Percentiles rank a stretch among this genome's conserved stretches.
Conservation (phyloP, 1,284 basidiomycete genomes). For the Ganoderma boninense region DNA sequence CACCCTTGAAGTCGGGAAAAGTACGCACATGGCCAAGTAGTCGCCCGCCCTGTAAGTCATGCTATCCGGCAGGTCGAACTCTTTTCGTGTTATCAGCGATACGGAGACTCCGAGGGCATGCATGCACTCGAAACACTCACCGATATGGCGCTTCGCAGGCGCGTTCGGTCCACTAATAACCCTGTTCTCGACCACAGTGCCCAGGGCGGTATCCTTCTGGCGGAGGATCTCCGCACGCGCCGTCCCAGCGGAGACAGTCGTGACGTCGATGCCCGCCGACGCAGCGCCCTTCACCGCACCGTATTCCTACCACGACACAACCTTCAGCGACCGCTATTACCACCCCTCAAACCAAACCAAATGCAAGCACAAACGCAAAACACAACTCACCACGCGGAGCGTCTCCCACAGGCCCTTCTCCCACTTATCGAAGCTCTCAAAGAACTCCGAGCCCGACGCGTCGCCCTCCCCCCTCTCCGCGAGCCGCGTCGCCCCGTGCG, state of each 20-base stretch:
- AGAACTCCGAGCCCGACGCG: conserved; percentile 53
- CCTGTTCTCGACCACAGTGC: conserved; percentile 51
- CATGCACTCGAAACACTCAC: neutral
- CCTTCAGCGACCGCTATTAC: no score
- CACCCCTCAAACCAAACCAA: no score
- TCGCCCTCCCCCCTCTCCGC: conserved; percentile 53
- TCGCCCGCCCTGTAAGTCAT: conserved; percentile 51
- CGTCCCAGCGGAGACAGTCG: conserved; percentile 45
- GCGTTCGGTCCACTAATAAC: conserved; percentile 49
- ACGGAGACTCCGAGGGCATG: no score
- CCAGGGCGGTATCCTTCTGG: conserved; percentile 50
- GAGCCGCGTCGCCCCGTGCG: conserved; percentile 51
- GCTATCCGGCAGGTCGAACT: conserved; percentile 50
- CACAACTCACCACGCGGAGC: conserved; percentile 44
- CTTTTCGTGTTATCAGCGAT: conserved; percentile 35
- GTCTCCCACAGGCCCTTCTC: conserved; percentile 50
- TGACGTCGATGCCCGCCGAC: conserved; percentile 37
- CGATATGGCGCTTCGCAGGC: conserved; percentile 53
- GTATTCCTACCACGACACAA: conserved; percentile 38
- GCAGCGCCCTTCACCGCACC: conserved; percentile 30
- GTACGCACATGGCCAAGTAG: conserved; percentile 54
- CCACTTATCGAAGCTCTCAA: conserved; percentile 57
- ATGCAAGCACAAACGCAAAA: neutral
- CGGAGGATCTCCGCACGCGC: conserved; percentile 48
- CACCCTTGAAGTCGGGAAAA: neutral